Percentiles rank a stretch among this genome's conserved stretches.
Evolutionary conservation across 352 stramenopile genomes (phyloP).

Genomic region (Globisporangium solare): DNA sequence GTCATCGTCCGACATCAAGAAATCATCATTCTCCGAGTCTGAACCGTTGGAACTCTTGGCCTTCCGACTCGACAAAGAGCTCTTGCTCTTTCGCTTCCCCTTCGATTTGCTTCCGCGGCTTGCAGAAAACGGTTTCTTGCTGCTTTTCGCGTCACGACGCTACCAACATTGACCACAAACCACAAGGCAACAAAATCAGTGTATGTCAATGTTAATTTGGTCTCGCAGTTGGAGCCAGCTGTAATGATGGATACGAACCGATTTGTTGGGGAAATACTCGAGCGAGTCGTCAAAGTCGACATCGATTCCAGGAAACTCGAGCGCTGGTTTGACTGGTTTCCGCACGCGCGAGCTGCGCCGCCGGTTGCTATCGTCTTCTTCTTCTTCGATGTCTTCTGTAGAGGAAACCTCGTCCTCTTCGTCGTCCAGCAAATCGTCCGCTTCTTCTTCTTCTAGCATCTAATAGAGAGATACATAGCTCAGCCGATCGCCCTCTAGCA

Average conservation of each 20-base stretch:
- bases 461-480: background rate
- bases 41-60: conserved; percentile 5
- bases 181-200: too few relatives aligned
- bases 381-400: background rate
- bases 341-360: conserved; percentile 14
- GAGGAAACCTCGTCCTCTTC: conserved; percentile 1
- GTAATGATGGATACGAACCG: background rate
- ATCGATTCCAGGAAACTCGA: conserved; percentile 10
- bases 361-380: conserved; percentile 4
- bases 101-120: conserved; percentile 1
- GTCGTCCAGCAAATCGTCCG: conserved; percentile 17
- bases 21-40: conserved; percentile 21
- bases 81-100: conserved; percentile 16
- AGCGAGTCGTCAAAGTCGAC: conserved; percentile 14
- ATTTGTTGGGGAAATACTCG: conserved; percentile 13
- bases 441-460: conserved; percentile 23
- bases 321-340: conserved; percentile 4
- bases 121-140: conserved; percentile 3
- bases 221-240: too few relatives aligned
- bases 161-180: background rate
- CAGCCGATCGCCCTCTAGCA: too few relatives aligned
- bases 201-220: background rate
- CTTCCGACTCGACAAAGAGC: background rate
- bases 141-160: conserved; percentile 8
- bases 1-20: conserved; percentile 13